Conservation (phyloP, 2,329 filamentous ascomycete species). For the Fusarium caatingaense region DNA sequence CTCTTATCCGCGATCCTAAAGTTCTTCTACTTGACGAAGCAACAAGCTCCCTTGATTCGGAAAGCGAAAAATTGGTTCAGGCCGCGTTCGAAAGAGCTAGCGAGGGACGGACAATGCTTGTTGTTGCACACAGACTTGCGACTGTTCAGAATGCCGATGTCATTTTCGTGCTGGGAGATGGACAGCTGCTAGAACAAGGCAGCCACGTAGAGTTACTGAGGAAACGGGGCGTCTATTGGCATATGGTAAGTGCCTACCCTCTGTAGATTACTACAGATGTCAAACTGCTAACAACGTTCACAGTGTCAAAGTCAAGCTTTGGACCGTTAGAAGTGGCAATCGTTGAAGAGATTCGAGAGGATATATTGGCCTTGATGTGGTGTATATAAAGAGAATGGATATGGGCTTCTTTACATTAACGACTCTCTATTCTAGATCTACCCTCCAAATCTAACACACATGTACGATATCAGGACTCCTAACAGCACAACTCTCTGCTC, state of each 20-base stretch:
- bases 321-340: conserved; percentile 55
- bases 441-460: conserved; percentile 7
- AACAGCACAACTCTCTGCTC: conserved; percentile 23
- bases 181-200: conserved; percentile 66
- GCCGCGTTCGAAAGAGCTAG: conserved; percentile 73
- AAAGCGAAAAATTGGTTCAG: conserved; percentile 72
- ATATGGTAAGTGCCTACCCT: conserved; percentile 61
- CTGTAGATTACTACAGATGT: background rate
- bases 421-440: conserved; percentile 27
- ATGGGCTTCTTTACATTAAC: background rate
- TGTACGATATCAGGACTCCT: conserved; percentile 2
- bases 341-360: background rate
- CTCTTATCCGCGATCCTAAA: conserved; percentile 72
- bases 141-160: conserved; percentile 82
- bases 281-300: conserved; percentile 41
- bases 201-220: conserved; percentile 63
- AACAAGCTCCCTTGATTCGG: conserved; percentile 75
- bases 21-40: conserved; percentile 79
- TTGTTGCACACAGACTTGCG: conserved; percentile 80
- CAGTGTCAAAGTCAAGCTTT: conserved; percentile 70
- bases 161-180: conserved; percentile 81
- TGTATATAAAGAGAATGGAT: background rate
- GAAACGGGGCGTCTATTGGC: conserved; percentile 66
- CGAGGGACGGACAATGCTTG: conserved; percentile 73
- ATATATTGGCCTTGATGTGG: background rate